phyloP scores from a whole-genome alignment of 495 filamentous ascomycete species.

The Talaromyces nanjingensis region DNA sequence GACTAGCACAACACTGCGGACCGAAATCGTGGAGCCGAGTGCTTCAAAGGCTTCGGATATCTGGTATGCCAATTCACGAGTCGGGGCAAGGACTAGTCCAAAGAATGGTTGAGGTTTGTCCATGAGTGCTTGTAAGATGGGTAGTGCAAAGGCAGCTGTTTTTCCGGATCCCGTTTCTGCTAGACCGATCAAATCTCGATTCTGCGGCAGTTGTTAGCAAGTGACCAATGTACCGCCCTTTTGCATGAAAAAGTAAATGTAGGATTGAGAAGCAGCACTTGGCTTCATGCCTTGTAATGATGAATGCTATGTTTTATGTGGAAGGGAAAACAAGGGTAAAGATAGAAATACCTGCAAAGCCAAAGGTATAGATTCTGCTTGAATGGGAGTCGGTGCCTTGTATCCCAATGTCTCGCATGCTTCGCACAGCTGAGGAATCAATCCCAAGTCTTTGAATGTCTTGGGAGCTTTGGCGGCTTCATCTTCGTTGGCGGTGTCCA shows the following conservation, averaged over 20 bases:
- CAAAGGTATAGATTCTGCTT: slow-evolving; percentile 68
- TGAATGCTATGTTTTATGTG: no score
- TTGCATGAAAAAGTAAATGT: no score
- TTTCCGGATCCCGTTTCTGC: slow-evolving; percentile 95
- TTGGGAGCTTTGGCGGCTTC: slow-evolving; percentile 18
- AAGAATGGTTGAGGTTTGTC: slow-evolving; percentile 73
- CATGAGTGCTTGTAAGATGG: slow-evolving; percentile 82
- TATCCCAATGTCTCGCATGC: slow-evolving; percentile 76
- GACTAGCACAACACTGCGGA: slow-evolving; percentile 71
- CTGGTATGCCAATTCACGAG: slow-evolving; percentile 86
- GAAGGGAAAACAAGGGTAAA: neutral
- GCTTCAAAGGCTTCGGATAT: slow-evolving; percentile 80
- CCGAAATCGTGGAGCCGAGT: slow-evolving; percentile 73
- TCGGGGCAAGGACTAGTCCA: slow-evolving; percentile 79
- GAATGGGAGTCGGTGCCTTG: slow-evolving; percentile 76
- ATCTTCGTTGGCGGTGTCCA: neutral
- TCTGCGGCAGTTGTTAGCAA: slow-evolving; percentile 9
- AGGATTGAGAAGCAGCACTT: no score
- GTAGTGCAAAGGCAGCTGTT: slow-evolving; percentile 84
- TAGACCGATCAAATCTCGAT: slow-evolving; percentile 73
- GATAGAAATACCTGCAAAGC: slow-evolving; percentile 51
- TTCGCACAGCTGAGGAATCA: slow-evolving; percentile 82
- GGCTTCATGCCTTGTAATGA: no score
- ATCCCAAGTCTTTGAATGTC: slow-evolving; percentile 77
- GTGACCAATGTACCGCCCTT: neutral